These are phyloP conservation scores for Apiospora aurea DNA, from an alignment of 2,329 filamentous ascomycete species.

Conservation along the genomic window DNA sequence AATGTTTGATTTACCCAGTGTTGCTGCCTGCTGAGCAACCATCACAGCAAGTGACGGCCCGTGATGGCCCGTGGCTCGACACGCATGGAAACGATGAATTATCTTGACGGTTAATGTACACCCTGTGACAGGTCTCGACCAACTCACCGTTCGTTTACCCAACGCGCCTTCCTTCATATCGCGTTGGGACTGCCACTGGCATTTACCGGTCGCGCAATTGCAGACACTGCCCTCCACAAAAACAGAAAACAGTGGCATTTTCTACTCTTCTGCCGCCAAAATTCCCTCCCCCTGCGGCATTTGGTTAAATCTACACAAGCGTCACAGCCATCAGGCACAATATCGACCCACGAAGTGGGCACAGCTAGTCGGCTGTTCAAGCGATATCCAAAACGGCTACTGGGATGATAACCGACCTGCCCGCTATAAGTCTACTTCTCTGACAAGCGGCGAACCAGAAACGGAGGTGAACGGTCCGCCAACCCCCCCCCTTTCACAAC, in stretches of 20 bases:
- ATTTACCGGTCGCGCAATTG: background rate
- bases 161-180: background rate
- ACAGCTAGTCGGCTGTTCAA: background rate
- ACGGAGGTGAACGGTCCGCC: background rate
- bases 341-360: background rate
- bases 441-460: background rate
- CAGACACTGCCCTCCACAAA: background rate
- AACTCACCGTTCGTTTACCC: background rate
- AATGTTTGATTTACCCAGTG: background rate
- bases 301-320: background rate
- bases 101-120: background rate
- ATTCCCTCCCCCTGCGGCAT: background rate
- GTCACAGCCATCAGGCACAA: background rate
- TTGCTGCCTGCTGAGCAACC: background rate
- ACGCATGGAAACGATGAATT: background rate
- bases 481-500: background rate
- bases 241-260: background rate
- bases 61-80: background rate
- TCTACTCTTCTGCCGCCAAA: background rate
- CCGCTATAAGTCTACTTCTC: no score
- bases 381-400: background rate
- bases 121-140: background rate
- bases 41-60: background rate
- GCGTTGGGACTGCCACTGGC: no score
- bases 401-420: background rate